Conservation (phyloP, 768 basidiomycete genomes). For the Suillus americanus region DNA sequence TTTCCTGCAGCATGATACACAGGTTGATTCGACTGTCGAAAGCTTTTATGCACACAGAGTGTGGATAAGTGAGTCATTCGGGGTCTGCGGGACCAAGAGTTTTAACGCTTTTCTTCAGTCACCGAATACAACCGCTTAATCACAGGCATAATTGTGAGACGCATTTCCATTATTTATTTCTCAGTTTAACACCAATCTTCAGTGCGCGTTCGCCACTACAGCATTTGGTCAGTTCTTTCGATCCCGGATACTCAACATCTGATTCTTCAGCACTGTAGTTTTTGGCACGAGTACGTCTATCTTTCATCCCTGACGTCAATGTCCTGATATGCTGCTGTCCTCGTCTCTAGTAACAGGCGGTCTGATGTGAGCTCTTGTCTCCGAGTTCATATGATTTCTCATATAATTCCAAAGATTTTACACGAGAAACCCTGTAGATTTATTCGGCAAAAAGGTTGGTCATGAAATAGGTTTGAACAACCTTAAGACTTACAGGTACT, state of each 20-base stretch:
- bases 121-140: constrained; percentile 18
- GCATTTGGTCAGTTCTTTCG: constrained; percentile 15
- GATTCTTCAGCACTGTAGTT: constrained; percentile 5
- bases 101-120: constrained; percentile 12
- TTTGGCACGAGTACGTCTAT: constrained; percentile 15
- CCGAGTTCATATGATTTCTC: background rate
- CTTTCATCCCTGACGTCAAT: background rate
- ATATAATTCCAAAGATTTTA: constrained; percentile 9
- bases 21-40: background rate
- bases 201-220: constrained; percentile 10
- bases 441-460: constrained; percentile 9
- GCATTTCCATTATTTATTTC: background rate
- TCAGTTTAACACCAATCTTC: constrained; percentile 1
- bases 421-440: constrained; percentile 6
- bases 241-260: background rate
- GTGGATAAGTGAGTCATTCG: constrained; percentile 23
- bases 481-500: background rate
- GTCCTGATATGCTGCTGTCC: constrained; percentile 2
- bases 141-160: constrained; percentile 16
- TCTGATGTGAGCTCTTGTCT: background rate
- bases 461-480: background rate
- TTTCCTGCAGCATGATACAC: background rate
- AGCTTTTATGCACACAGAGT: constrained; percentile 28
- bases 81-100: background rate
- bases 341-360: constrained; percentile 9